A percentile compares a stretch with the other conserved stretches of the same genome.
Conservation (phyloP, 306 rosid genomes). For the Castanea crenata region DNA sequence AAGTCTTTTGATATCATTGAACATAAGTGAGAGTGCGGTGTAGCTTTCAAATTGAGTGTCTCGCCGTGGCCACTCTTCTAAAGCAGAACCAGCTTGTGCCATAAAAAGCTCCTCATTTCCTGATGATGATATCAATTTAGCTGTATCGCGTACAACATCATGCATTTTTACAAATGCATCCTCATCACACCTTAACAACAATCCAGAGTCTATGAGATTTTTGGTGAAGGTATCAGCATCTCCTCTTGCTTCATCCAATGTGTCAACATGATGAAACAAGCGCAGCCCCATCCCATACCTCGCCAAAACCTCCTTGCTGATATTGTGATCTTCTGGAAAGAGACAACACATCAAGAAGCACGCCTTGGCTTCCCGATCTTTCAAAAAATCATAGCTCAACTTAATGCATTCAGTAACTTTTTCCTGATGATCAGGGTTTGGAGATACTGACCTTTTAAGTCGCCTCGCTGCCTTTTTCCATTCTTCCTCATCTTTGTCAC, state of each 20-base stretch:
- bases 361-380: not conserved
- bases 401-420: not conserved
- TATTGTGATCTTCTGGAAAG: slow-evolving; percentile 13
- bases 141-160: too few species aligned
- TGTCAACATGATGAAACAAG: too few species aligned
- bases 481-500: slow-evolving; percentile 14
- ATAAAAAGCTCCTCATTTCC: not conserved
- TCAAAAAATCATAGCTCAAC: slow-evolving; percentile 24
- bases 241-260: too few species aligned
- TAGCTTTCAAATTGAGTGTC: not conserved
- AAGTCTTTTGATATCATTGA: not conserved
- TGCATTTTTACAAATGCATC: too few species aligned
- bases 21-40: slow-evolving; percentile 3
- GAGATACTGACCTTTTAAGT: not conserved
- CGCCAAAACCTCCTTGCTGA: not conserved
- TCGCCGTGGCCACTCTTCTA: not conserved
- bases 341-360: slow-evolving; percentile 24
- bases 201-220: too few species aligned
- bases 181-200: too few species aligned
- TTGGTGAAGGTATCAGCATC: too few species aligned
- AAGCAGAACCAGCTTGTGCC: not conserved
- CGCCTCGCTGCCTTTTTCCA: slow-evolving; percentile 6
- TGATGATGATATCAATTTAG: not conserved
- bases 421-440: not conserved
- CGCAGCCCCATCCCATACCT: too few species aligned